Evolutionary conservation across 768 basidiomycete species (phyloP).

Genomic region (Russula emetica): DNA sequence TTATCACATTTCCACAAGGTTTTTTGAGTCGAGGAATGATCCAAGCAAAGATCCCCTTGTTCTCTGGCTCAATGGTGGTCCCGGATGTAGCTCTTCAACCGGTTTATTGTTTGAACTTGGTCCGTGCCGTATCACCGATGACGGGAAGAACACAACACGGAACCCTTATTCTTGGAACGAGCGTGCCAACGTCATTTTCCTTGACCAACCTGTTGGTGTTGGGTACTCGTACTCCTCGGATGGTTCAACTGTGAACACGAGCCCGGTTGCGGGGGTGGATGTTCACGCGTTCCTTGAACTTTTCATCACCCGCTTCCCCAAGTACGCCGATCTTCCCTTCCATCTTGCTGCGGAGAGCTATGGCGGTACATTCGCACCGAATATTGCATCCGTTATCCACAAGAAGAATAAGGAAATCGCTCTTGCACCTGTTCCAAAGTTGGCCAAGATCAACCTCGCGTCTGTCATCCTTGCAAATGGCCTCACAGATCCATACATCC

Average conservation of each 20-base stretch:
- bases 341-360: constrained; percentile 82
- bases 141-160: constrained; percentile 55
- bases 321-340: constrained; percentile 68
- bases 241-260: constrained; percentile 68
- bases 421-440: constrained; percentile 41
- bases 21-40: constrained; percentile 77
- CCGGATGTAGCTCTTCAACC: constrained; percentile 36
- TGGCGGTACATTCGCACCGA: constrained; percentile 68
- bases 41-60: constrained; percentile 79
- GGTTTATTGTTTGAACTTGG: constrained; percentile 28
- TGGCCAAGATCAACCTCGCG: constrained; percentile 73
- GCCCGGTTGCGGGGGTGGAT: constrained; percentile 83
- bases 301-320: constrained; percentile 69
- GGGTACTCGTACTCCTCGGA: constrained; percentile 85
- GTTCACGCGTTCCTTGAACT: constrained; percentile 83
- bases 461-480: constrained; percentile 88
- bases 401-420: constrained; percentile 64
- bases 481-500: constrained; percentile 75
- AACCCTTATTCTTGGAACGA: constrained; percentile 88
- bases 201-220: constrained; percentile 80
- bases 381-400: constrained; percentile 80
- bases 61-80: constrained; percentile 85
- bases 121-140: constrained; percentile 24
- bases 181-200: constrained; percentile 71
- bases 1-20: constrained; percentile 45